Evolutionary conservation across 2,329 filamentous ascomycete species (phyloP).

Genomic region (Delphinella strobiligena): DNA sequence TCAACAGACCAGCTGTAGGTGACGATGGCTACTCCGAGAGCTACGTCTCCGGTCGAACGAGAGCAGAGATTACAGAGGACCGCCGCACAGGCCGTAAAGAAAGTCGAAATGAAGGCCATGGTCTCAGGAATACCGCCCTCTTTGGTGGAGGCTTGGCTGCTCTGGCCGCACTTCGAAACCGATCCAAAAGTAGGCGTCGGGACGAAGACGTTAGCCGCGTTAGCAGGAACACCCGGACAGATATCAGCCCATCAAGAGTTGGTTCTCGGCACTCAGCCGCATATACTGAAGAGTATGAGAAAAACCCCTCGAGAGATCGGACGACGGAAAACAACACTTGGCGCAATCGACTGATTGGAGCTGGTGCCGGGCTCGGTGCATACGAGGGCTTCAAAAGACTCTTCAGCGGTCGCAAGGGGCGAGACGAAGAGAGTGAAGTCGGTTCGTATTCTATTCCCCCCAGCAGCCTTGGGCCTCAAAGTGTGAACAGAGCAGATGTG

Average conservation of each 20-base stretch:
- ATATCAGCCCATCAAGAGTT: conserved; percentile 3
- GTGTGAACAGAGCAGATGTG: conserved; percentile 32
- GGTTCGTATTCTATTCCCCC: conserved; percentile 37
- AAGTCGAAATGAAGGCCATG: conserved; percentile 6
- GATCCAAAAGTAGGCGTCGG: conserved; percentile 4
- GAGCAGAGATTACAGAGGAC: conserved; percentile 11
- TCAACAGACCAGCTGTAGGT: conserved; percentile 25
- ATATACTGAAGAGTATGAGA: conserved; percentile 10
- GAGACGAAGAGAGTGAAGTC: conserved; percentile 40
- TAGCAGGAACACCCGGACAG: conserved; percentile 22
- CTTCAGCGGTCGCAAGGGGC: conserved; percentile 41
- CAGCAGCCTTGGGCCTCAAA: conserved; percentile 31
- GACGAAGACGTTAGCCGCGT: conserved; percentile 23
- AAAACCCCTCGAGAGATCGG: conserved; percentile 15
- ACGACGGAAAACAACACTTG: conserved; percentile 33
- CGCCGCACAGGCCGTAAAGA: conserved; percentile 8
- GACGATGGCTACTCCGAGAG: conserved; percentile 10
- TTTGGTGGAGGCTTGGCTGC: conserved; percentile 42
- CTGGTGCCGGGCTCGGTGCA: conserved; percentile 31
- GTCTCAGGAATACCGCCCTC: conserved; percentile 11
- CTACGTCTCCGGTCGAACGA: conserved; percentile 9
- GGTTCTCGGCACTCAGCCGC: conserved; percentile 6
- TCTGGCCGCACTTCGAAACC: conserved; percentile 34
- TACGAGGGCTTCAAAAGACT: conserved; percentile 34
- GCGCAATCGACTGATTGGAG: conserved; percentile 34